These are phyloP conservation scores for Flaveria brownii DNA, from an alignment of 129 eudicot genomes.

Conservation along the genomic window DNA sequence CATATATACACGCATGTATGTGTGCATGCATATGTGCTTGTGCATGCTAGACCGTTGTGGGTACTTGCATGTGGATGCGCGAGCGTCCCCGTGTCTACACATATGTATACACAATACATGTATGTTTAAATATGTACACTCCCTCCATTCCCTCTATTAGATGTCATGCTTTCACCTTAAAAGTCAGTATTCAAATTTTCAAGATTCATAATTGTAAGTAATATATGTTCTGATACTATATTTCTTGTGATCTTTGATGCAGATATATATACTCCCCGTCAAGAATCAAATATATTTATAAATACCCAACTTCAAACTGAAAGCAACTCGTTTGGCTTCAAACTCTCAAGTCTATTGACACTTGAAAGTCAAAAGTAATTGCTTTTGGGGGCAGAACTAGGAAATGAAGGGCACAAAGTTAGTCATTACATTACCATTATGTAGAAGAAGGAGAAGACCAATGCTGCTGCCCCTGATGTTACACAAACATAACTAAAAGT, in stretches of 20 bases:
- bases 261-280: not conserved
- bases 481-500: slow-evolving; percentile 83
- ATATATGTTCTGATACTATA: not conserved
- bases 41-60: too few species aligned
- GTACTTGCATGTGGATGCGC: too few species aligned
- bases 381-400: slow-evolving; percentile 11
- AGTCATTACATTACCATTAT: slow-evolving; percentile 48
- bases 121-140: not conserved
- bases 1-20: too few species aligned
- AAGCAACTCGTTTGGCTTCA: not conserved
- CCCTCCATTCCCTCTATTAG: not conserved
- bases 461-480: slow-evolving; percentile 80
- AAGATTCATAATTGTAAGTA: not conserved
- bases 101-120: not conserved
- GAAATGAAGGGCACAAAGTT: not conserved
- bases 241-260: not conserved
- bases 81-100: too few species aligned
- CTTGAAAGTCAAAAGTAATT: slow-evolving; percentile 9
- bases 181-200: not conserved
- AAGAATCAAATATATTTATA: slow-evolving; percentile 18
- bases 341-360: slow-evolving; percentile 2
- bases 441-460: slow-evolving; percentile 67
- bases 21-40: too few species aligned
- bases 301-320: not conserved
- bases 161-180: slow-evolving; percentile 5